Percentiles rank a stretch among this genome's conserved stretches.
phyloP scores from a whole-genome alignment of 768 basidiomycete genomes.

The Mrakia frigida region DNA sequence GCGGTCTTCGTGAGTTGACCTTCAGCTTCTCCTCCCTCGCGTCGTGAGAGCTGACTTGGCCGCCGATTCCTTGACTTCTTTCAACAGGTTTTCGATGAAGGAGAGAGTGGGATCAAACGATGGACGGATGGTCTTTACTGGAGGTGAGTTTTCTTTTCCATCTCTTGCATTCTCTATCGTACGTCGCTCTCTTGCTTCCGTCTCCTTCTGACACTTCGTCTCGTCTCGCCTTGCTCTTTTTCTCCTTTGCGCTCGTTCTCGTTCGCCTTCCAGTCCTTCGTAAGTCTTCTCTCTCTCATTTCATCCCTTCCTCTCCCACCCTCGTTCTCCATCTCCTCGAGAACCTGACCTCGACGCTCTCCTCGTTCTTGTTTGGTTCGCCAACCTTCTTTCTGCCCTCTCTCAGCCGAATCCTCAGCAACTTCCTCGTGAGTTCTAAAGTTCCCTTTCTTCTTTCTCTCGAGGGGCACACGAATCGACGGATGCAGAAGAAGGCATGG shows the following conservation, averaged over 20 bases:
- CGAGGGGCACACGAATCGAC: too few relatives aligned
- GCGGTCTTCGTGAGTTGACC: conserved; percentile 27
- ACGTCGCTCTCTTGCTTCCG: too few relatives aligned
- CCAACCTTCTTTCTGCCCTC: not conserved
- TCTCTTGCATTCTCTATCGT: too few relatives aligned
- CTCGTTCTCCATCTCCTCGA: not conserved
- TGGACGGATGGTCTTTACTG: conserved; percentile 39
- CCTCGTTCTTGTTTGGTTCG: not conserved
- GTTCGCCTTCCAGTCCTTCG: not conserved
- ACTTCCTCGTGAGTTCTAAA: conserved; percentile 17
- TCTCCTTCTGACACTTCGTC: not conserved
- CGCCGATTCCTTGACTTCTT: not conserved
- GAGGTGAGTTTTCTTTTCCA: not conserved
- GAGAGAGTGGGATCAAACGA: conserved; percentile 28
- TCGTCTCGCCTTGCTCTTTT: not conserved
- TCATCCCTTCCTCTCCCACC: not conserved
- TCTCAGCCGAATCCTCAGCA: not conserved
- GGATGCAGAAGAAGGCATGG: not conserved
- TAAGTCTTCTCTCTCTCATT: not conserved
- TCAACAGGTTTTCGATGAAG: conserved; percentile 27
- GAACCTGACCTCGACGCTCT: not conserved
- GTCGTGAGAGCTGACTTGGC: not conserved
- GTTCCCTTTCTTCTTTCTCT: not conserved
- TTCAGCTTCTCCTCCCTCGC: not conserved
- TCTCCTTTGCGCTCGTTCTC: not conserved